These are phyloP conservation scores for Penicillium psychrofluorescens DNA, from an alignment of 495 filamentous ascomycete species.

Conservation along the genomic window DNA sequence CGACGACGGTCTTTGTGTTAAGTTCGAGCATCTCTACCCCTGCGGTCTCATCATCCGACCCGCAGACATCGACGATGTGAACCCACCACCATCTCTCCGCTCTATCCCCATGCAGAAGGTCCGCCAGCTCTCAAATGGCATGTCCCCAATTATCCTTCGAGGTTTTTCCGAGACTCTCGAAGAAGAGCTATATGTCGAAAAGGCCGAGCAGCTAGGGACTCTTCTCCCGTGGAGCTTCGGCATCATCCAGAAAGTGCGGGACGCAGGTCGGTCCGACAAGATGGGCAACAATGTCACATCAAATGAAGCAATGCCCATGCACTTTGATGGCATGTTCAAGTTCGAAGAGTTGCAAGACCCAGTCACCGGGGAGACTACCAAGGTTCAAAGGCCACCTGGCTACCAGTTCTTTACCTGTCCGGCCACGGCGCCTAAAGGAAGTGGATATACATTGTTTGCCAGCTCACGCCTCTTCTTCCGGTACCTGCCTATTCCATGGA, in stretches of 20 bases:
- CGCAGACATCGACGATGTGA: constrained; percentile 11
- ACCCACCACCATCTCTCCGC: constrained; percentile 21
- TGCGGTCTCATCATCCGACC: constrained; percentile 35
- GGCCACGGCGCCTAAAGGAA: constrained; percentile 36
- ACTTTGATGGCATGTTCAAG: constrained; percentile 50
- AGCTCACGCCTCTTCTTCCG: constrained; percentile 42
- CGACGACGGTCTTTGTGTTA: constrained; percentile 17
- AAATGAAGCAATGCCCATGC: constrained; percentile 49
- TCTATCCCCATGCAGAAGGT: constrained; percentile 40
- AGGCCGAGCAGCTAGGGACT: constrained; percentile 36
- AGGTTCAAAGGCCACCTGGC: constrained; percentile 21
- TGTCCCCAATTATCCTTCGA: constrained; percentile 47
- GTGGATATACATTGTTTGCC: constrained; percentile 46
- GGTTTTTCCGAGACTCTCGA: constrained; percentile 41
- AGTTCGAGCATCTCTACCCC: constrained; percentile 36
- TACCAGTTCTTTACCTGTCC: constrained; percentile 49
- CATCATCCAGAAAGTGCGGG: constrained; percentile 42
- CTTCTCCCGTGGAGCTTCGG: constrained; percentile 43
- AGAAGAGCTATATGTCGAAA: constrained; percentile 35
- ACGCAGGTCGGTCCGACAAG: constrained; percentile 24
- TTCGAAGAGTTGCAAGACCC: constrained; percentile 29
- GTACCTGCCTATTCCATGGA: constrained; percentile 35
- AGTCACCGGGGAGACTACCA: constrained; percentile 14
- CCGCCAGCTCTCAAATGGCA: constrained; percentile 35
- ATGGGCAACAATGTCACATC: constrained; percentile 41